A percentile compares a stretch with the other conserved stretches of the same genome.
These are phyloP conservation scores for Boletus rubescentipes DNA, from an alignment of 768 basidiomycete genomes.

Conservation along the genomic window DNA sequence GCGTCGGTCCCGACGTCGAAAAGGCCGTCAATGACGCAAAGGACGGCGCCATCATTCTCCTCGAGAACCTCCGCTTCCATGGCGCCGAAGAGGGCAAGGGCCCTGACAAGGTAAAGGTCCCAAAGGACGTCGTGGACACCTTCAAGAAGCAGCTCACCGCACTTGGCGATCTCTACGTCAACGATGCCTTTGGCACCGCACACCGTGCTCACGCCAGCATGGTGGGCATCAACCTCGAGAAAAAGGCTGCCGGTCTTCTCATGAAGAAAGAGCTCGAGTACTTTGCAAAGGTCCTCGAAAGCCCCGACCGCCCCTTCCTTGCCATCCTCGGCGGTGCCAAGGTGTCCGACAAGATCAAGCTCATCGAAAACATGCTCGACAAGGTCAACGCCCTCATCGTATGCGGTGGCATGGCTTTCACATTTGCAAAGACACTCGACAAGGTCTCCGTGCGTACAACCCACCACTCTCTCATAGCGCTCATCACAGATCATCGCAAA, in stretches of 20 bases:
- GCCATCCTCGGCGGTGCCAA: constrained; percentile 99
- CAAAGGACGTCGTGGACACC: constrained; percentile 70
- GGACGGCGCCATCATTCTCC: constrained; percentile 74
- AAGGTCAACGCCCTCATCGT: constrained; percentile 97
- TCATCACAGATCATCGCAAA: constrained; percentile 11
- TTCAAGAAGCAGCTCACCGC: constrained; percentile 88
- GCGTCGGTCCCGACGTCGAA: constrained; percentile 85
- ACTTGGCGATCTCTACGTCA: constrained; percentile 95
- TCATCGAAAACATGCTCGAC: constrained; percentile 99
- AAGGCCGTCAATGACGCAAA: constrained; percentile 60
- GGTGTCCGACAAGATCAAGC: constrained; percentile 97
- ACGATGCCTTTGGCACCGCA: constrained; percentile 98
- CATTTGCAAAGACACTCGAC: constrained; percentile 94
- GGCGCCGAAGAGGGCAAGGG: constrained; percentile 98
- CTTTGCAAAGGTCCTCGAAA: constrained; percentile 97
- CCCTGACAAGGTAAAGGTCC: constrained; percentile 95
- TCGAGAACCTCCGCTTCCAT: constrained; percentile 98
- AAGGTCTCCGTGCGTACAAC: constrained; percentile 56
- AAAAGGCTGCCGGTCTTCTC: constrained; percentile 93
- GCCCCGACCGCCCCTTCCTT: constrained; percentile 92
- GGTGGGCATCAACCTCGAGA: constrained; percentile 92
- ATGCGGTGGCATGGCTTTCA: constrained; percentile 98
- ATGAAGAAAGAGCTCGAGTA: constrained; percentile 99
- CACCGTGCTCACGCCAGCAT: constrained; percentile 98
- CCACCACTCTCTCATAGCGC: not conserved